These are phyloP conservation scores for Lumnitzera racemosa DNA, from an alignment of 345 rosid genomes.

Conservation along the genomic window DNA sequence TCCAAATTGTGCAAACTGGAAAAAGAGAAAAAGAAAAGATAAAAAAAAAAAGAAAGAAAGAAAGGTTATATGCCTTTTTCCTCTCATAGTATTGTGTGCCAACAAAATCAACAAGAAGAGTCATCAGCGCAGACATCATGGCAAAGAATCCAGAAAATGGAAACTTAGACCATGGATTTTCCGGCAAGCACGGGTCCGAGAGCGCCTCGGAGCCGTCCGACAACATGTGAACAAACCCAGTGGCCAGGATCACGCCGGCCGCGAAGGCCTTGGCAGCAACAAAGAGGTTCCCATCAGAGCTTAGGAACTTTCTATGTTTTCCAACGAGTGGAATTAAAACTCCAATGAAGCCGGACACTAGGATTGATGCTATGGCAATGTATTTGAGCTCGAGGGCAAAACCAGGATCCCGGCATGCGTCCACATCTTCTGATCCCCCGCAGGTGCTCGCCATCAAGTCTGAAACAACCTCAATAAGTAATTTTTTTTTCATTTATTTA, in stretches of 20 bases:
- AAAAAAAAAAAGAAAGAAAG: not conserved
- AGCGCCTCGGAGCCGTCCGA: constrained; percentile 54
- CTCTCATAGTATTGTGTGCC: constrained; percentile 87
- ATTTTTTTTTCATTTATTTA: too few species aligned
- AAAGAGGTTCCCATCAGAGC: constrained; percentile 53
- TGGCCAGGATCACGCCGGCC: constrained; percentile 89
- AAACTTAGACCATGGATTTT: constrained; percentile 67
- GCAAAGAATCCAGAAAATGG: constrained; percentile 87
- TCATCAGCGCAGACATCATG: constrained; percentile 65
- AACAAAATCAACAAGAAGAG: constrained; percentile 75
- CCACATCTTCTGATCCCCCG: constrained; percentile 29
- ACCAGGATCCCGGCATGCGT: constrained; percentile 54
- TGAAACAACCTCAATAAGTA: too few species aligned
- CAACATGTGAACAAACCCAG: constrained; percentile 96
- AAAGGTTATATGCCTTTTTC: constrained; percentile 26
- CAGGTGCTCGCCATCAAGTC: constrained; percentile 14
- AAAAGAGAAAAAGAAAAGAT: too few species aligned
- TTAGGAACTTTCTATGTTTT: constrained; percentile 47
- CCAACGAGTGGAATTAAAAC: constrained; percentile 70
- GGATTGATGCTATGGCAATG: constrained; percentile 66
- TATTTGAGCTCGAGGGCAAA: constrained; percentile 53
- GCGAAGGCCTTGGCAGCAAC: constrained; percentile 86
- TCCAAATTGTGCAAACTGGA: too few species aligned
- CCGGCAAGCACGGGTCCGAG: constrained; percentile 58
- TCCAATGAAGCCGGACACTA: constrained; percentile 52